Evolutionary conservation across 192 early-diverging fungal species (phyloP), one percentile per base, ranked within the genome.

Genomic region (Backusella sp.): DNA sequence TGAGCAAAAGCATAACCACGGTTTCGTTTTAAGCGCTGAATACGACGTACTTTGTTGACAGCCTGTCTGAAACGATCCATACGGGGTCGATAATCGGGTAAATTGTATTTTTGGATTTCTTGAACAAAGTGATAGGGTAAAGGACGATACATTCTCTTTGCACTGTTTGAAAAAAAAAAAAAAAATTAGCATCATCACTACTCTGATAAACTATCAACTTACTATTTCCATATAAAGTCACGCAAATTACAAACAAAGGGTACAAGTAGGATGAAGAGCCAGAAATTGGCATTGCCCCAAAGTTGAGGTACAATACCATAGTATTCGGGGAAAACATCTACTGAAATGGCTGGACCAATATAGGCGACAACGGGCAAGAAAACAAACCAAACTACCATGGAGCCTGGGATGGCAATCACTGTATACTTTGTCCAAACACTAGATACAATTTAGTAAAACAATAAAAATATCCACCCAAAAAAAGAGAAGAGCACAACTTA

Each of bases 21-120:
- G 72, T 91, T 96, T 32, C 95, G 86, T 78, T 96, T 95, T 17
- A 98, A 84, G 19, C 98, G 76, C 87, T 99, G 98, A 68, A 95
- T 92, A 79, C 91, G 85, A 15, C 94, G 90, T 8, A 96, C 97
- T 87, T 99, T 99, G 87, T 97, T 92, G 21, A 99, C 96, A 15
- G 96, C 96, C 84, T 99, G 96, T 76, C 94, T 89, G 94, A 99
- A 99, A 73, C 94, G 90, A 83, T 99, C 96, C 95, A 97, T 96
- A 46, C 98, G 89, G 49, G 98, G 98, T 42, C 97, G 90, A 79
- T 96, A 97, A 79, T 99, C 98, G 35, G 96, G 98, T 73, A 99
- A 96, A 85, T 99, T 98, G 92, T 95, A 97, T 83, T 97, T 98
- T 85, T 98, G 94, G 70, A 99, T 99, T 84, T 99, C 98, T 85